Evolutionary conservation across 2,329 filamentous ascomycete genomes (phyloP).

Genomic region (Neocucurbitaria cava): DNA sequence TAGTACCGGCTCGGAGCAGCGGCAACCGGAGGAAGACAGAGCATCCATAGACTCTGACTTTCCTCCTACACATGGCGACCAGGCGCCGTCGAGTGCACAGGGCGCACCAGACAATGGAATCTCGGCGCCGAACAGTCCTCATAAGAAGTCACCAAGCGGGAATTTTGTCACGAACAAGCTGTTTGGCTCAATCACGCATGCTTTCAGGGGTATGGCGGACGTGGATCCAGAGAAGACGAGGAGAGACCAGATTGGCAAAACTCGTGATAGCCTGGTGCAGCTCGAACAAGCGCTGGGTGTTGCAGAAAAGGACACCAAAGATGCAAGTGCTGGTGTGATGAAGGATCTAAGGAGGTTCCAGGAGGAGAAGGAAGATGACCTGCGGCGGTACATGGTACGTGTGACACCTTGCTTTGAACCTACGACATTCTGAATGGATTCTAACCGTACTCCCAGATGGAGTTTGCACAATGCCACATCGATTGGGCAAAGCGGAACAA

Average conservation of each 20-base stretch:
- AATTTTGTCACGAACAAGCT: slow-evolving; percentile 88
- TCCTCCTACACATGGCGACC: slow-evolving; percentile 82
- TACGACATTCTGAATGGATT: not conserved
- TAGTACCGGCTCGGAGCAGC: slow-evolving; percentile 41
- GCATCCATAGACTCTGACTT: slow-evolving; percentile 97
- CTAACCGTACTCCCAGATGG: slow-evolving; percentile 65
- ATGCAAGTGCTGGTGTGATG: slow-evolving; percentile 87
- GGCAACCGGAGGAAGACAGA: slow-evolving; percentile 71
- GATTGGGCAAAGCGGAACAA: slow-evolving; percentile 93
- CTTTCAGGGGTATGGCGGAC: slow-evolving; percentile 94
- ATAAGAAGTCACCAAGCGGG: slow-evolving; percentile 84
- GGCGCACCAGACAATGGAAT: slow-evolving; percentile 61
- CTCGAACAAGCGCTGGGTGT: slow-evolving; percentile 90
- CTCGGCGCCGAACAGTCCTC: slow-evolving; percentile 49
- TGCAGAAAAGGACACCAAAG: slow-evolving; percentile 88
- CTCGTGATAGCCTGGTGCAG: slow-evolving; percentile 79
- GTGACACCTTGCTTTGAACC: not conserved
- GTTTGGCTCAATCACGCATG: slow-evolving; percentile 93
- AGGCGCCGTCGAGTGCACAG: slow-evolving; percentile 70
- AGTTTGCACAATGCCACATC: slow-evolving; percentile 89
- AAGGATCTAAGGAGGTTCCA: slow-evolving; percentile 94
- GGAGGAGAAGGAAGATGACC: slow-evolving; percentile 90
- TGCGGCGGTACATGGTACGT: slow-evolving; percentile 93
- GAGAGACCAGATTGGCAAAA: slow-evolving; percentile 94
- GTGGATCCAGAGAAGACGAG: slow-evolving; percentile 93